These are phyloP conservation scores for Calonectria fujianensis DNA, from an alignment of 2,329 filamentous ascomycete genomes.

Conservation along the genomic window DNA sequence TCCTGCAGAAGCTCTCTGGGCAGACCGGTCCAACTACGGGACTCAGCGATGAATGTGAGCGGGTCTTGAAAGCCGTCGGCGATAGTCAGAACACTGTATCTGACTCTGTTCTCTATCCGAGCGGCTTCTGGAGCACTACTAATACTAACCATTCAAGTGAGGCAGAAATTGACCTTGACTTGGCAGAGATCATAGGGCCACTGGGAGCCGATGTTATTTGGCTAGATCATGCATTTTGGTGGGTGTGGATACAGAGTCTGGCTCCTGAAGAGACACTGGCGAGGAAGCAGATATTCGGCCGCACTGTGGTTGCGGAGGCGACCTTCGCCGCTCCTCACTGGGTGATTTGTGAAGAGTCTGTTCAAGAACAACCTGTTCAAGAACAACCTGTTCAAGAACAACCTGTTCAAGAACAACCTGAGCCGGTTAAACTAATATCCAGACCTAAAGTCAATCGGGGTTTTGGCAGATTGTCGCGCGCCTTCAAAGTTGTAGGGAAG, in stretches of 20 bases:
- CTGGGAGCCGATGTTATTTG: rapidly evolving
- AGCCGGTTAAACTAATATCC: neutral
- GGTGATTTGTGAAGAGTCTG: neutral
- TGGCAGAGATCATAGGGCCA: too few relatives aligned
- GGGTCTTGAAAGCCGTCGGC: neutral
- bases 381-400: too few relatives aligned
- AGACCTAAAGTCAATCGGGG: neutral
- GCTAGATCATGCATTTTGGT: neutral
- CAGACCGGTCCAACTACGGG: too few relatives aligned
- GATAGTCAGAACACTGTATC: neutral
- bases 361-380: too few relatives aligned
- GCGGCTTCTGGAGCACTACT: neutral
- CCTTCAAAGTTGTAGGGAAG: neutral
- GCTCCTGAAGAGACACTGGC: neutral
- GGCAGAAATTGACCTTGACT: too few relatives aligned
- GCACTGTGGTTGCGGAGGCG: neutral
- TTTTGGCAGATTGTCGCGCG: neutral
- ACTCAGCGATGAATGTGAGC: neutral
- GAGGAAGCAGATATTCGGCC: neutral
- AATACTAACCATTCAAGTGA: neutral
- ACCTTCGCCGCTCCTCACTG: neutral
- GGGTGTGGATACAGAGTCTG: conserved; percentile 9
- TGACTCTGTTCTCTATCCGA: neutral
- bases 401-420: too few relatives aligned
- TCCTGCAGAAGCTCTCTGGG: neutral